Percentiles rank a stretch among this genome's conserved stretches.
Conservation (phyloP, 2,329 filamentous ascomycete species). For the Colletotrichum liriopes region DNA sequence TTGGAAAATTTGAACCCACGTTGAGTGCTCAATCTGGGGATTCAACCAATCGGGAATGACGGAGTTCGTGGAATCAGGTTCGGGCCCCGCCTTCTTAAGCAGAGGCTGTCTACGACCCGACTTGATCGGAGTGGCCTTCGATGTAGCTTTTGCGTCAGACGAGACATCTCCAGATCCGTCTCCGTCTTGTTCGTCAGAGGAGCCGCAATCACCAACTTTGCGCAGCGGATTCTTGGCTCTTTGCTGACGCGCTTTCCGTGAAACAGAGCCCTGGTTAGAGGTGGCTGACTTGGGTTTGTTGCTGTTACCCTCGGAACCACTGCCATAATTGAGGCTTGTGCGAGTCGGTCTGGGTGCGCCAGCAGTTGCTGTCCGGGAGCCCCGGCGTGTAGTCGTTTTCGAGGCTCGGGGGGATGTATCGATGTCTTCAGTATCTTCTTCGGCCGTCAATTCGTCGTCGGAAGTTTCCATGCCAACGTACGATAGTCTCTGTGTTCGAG, state of each 20-base stretch:
- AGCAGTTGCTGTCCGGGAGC: background rate
- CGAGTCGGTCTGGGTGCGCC: background rate
- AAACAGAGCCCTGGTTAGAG: background rate
- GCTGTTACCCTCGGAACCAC: background rate
- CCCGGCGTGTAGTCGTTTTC: background rate
- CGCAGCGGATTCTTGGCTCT: background rate
- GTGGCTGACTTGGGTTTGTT: constrained; percentile 1
- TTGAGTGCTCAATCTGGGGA: constrained; percentile 73
- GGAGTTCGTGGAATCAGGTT: background rate
- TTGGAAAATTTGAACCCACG: constrained; percentile 79
- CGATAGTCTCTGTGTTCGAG: constrained; percentile 21
- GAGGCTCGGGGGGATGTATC: background rate
- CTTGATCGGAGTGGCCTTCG: background rate
- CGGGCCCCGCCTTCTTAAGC: background rate
- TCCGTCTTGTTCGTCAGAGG: constrained; percentile 15
- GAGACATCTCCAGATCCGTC: background rate
- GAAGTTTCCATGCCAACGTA: constrained; percentile 18
- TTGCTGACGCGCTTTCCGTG: background rate
- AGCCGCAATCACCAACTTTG: background rate
- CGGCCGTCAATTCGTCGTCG: constrained; percentile 13
- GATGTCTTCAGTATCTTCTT: constrained; percentile 20
- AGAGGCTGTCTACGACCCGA: background rate
- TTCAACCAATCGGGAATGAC: constrained; percentile 70
- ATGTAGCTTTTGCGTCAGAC: background rate
- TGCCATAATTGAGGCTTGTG: background rate